Percentiles rank a stretch among this genome's conserved stretches.
These are phyloP conservation scores for Microbotryum intermedium DNA, from an alignment of 1,284 basidiomycete species.

Conservation along the genomic window DNA sequence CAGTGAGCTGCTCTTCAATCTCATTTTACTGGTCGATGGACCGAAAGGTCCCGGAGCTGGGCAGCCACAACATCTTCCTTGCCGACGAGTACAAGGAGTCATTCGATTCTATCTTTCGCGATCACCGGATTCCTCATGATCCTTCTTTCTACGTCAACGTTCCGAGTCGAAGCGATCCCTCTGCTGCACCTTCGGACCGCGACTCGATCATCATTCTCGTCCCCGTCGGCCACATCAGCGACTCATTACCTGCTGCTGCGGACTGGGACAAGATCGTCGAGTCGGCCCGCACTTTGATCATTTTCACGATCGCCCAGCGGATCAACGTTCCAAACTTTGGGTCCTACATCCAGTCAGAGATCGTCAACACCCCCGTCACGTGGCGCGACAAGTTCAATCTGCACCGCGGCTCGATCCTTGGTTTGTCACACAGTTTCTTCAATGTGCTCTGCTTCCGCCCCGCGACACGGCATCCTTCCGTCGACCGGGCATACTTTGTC, in stretches of 20 bases:
- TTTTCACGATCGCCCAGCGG: conserved; percentile 29
- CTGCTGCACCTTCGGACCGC: conserved; percentile 39
- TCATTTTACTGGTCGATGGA: conserved; percentile 50
- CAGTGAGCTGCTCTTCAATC: conserved; percentile 46
- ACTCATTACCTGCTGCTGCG: conserved; percentile 22
- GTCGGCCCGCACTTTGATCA: conserved; percentile 30
- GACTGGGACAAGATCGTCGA: conserved; percentile 33
- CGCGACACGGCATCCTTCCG: conserved; percentile 33
- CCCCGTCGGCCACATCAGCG: conserved; percentile 38
- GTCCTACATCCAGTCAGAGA: conserved; percentile 31
- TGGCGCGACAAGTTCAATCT: conserved; percentile 41
- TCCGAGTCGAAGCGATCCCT: conserved; percentile 39
- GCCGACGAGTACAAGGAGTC: conserved; percentile 32
- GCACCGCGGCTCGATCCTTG: conserved; percentile 41
- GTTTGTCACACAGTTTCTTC: conserved; percentile 40
- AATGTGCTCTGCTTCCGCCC: conserved; percentile 36
- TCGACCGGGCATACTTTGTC: conserved; percentile 40
- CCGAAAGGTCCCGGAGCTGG: conserved; percentile 40
- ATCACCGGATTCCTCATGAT: conserved; percentile 45
- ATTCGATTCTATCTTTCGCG: conserved; percentile 49
- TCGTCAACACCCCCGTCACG: conserved; percentile 38
- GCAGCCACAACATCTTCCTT: conserved; percentile 47
- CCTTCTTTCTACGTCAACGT: conserved; percentile 51
- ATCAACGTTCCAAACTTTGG: conserved; percentile 25
- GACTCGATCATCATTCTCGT: conserved; percentile 42